Conservation (phyloP, 2,329 filamentous ascomycete species). For the Coniella lustricola region DNA sequence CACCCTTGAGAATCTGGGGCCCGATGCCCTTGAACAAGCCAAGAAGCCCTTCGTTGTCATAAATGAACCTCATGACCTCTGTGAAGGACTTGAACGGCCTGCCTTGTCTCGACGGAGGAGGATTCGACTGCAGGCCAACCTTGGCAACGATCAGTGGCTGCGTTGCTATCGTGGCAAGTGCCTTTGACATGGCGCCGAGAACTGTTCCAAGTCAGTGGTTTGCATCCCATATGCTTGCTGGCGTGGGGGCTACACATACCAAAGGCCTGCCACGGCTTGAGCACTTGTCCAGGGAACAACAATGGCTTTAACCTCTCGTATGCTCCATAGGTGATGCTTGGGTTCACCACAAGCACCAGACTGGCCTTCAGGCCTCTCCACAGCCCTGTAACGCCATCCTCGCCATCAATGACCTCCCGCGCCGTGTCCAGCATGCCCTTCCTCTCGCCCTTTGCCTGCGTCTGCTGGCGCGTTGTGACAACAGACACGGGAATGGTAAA, state of each 20-base stretch:
- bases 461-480: conserved; percentile 93
- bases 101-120: conserved; percentile 73
- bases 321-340: conserved; percentile 93
- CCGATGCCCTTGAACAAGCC: conserved; percentile 97
- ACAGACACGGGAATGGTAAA: conserved; percentile 97
- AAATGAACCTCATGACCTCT: conserved; percentile 92
- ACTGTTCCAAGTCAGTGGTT: conserved; percentile 41
- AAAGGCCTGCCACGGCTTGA: conserved; percentile 86
- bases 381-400: conserved; percentile 81
- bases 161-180: conserved; percentile 82
- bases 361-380: conserved; percentile 97
- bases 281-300: conserved; percentile 63
- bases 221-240: too few species aligned
- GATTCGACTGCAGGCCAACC: conserved; percentile 89
- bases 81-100: conserved; percentile 90
- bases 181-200: conserved; percentile 87
- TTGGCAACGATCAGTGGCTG: conserved; percentile 97
- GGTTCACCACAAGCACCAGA: conserved; percentile 90
- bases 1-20: conserved; percentile 85
- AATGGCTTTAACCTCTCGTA: conserved; percentile 80
- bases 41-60: conserved; percentile 74
- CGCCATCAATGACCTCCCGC: conserved; percentile 79
- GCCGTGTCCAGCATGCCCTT: conserved; percentile 85
- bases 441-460: conserved; percentile 73
- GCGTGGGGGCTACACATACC: too few species aligned